phyloP scores from a whole-genome alignment of 2,329 filamentous ascomycete species.

The Zasmidium angulare region DNA sequence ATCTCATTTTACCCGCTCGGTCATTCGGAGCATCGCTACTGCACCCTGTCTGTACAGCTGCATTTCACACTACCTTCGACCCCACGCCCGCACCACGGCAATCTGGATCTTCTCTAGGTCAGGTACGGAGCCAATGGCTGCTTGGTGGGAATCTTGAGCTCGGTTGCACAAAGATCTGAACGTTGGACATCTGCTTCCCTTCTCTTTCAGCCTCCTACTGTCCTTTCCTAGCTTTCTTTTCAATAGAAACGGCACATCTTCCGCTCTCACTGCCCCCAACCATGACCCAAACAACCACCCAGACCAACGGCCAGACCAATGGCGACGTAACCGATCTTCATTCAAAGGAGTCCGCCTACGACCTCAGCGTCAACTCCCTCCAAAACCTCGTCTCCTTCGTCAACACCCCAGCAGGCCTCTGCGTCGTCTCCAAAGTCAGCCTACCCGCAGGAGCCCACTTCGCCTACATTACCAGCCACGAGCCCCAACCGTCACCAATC shows the following conservation, averaged over 20 bases:
- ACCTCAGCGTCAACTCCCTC: conserved; percentile 36
- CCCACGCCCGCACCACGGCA: background rate
- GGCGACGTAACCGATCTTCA: conserved; percentile 12
- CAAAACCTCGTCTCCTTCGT: conserved; percentile 40
- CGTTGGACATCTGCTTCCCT: background rate
- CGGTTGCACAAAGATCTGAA: background rate
- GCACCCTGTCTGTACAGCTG: background rate
- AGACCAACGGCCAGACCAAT: conserved; percentile 1
- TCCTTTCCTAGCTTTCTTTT: background rate
- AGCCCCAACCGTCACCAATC: conserved; percentile 42
- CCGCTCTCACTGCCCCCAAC: too few species aligned
- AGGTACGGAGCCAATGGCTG: background rate
- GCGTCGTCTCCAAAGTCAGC: conserved; percentile 50
- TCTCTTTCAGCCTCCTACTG: background rate
- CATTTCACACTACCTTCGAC: background rate
- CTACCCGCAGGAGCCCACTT: conserved; percentile 54
- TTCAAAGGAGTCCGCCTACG: conserved; percentile 21
- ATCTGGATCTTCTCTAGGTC: background rate
- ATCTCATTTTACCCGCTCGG: background rate
- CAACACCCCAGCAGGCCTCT: conserved; percentile 40
- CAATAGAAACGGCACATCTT: too few species aligned
- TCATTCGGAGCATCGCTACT: background rate
- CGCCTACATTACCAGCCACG: conserved; percentile 48
- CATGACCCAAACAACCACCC: background rate
- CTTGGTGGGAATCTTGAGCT: background rate